A percentile compares a stretch with the other conserved stretches of the same genome.
These are phyloP conservation scores for Ceratocystis alfenasii DNA, from an alignment of 2,329 filamentous ascomycete species.

Conservation along the genomic window DNA sequence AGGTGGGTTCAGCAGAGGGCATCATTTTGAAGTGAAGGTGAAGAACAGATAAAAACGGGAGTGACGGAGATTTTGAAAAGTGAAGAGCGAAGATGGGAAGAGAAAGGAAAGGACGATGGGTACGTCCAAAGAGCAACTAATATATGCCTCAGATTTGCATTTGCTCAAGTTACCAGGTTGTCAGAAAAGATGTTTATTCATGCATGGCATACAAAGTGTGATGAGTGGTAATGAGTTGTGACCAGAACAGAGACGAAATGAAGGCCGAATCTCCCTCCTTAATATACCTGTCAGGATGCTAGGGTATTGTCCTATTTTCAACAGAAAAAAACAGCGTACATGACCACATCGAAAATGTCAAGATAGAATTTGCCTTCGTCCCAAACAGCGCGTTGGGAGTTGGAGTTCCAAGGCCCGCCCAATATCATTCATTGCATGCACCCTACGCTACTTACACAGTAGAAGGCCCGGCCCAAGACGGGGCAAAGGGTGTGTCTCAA, in stretches of 20 bases:
- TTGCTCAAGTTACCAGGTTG: too few species aligned
- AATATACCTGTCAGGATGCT: not conserved
- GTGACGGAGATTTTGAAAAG: too few species aligned
- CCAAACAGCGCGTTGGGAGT: not conserved
- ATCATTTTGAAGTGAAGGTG: too few species aligned
- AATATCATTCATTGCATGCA: not conserved
- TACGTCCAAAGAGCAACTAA: too few species aligned
- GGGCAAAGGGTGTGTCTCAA: not conserved
- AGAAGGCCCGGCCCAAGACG: not conserved
- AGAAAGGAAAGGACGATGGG: too few species aligned
- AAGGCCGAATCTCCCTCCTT: not conserved
- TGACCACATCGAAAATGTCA: not conserved
- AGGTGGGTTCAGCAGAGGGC: not conserved
- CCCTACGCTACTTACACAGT: not conserved
- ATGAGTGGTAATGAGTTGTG: not conserved
- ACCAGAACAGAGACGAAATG: not conserved
- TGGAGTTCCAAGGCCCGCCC: not conserved
- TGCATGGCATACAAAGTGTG: not conserved
- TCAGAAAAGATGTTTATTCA: not conserved
- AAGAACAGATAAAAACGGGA: too few species aligned
- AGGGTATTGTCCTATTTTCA: not conserved
- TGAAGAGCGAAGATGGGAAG: too few species aligned
- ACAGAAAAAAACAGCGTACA: not conserved
- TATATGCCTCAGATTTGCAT: too few species aligned
- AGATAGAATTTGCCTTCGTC: not conserved